These are phyloP conservation scores for Suhomyces atakaporum DNA, from an alignment of 1,139 yeast species.

Conservation along the genomic window DNA sequence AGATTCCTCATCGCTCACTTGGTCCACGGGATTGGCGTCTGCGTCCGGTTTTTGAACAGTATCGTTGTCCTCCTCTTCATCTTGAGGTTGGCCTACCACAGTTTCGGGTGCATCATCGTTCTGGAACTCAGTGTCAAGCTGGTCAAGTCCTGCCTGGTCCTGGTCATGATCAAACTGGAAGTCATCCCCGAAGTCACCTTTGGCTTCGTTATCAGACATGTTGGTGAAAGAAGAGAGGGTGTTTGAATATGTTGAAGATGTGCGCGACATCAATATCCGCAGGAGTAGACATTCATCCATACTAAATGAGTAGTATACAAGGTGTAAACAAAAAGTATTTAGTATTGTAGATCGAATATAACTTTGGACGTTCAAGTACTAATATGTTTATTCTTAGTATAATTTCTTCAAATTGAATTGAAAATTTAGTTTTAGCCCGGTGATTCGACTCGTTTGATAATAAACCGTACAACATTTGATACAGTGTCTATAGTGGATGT, in stretches of 20 bases:
- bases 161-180: slow-evolving; percentile 5
- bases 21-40: not conserved
- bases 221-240: slow-evolving; percentile 3
- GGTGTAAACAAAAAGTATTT: too few species aligned
- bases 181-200: slow-evolving; percentile 4
- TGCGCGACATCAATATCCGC: slow-evolving; percentile 11
- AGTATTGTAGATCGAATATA: too few species aligned
- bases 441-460: too few species aligned
- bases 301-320: too few species aligned
- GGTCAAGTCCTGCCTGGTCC: slow-evolving; percentile 7
- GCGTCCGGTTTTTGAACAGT: slow-evolving; percentile 1
- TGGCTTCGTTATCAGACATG: slow-evolving; percentile 10
- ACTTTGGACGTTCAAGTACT: too few species aligned
- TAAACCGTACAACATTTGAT: too few species aligned
- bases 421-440: too few species aligned
- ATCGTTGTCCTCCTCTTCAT: slow-evolving; percentile 11
- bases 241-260: slow-evolving; percentile 4
- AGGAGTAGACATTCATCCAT: too few species aligned
- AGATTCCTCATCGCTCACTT: not conserved
- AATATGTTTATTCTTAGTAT: too few species aligned
- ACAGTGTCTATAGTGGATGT: too few species aligned
- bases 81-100: not conserved
- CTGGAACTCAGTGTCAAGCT: slow-evolving; percentile 6
- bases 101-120: slow-evolving; percentile 10
- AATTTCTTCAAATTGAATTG: too few species aligned